phyloP scores from a whole-genome alignment of 371 early-diverging fungal species.

The Mucor mucedo region DNA sequence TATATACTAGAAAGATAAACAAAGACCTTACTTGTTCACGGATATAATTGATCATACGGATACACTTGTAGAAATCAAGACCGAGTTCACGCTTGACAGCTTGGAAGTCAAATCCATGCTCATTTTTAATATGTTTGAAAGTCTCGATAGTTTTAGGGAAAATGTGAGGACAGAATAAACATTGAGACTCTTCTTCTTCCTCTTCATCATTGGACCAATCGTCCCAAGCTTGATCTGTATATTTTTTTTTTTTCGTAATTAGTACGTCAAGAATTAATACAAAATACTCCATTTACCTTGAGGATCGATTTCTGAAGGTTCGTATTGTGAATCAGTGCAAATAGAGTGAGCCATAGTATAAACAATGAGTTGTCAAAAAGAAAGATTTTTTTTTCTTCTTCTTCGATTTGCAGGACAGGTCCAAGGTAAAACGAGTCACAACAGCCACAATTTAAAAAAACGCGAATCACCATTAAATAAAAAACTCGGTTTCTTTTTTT shows the following conservation, averaged over 20 bases:
- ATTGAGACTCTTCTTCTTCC: slow-evolving; percentile 59
- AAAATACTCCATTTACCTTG: slow-evolving; percentile 31
- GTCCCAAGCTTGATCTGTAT: slow-evolving; percentile 60
- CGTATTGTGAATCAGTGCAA: slow-evolving; percentile 36
- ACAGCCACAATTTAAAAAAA: neutral
- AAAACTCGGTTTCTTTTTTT: neutral
- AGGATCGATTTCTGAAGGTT: slow-evolving; percentile 44
- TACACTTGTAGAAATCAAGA: slow-evolving; percentile 86
- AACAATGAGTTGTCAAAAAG: neutral
- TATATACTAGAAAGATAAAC: too few species aligned
- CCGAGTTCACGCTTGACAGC: slow-evolving; percentile 49
- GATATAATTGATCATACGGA: slow-evolving; percentile 86
- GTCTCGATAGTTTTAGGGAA: slow-evolving; percentile 56
- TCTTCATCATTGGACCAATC: slow-evolving; percentile 85
- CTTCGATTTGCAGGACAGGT: slow-evolving; percentile 12
- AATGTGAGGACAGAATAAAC: slow-evolving; percentile 71
- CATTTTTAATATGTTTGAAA: slow-evolving; percentile 67
- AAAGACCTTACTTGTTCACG: slow-evolving; percentile 48
- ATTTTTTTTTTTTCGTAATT: neutral
- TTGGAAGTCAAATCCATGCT: slow-evolving; percentile 77
- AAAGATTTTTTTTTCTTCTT: slow-evolving; percentile 2
- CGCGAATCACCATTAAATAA: neutral
- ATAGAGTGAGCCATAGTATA: slow-evolving; percentile 4
- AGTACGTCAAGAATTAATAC: neutral
- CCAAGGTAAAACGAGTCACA: slow-evolving; percentile 11